Percentiles rank a stretch among this genome's conserved stretches.
Evolutionary conservation across 2,329 filamentous ascomycete species (phyloP).

Genomic region (Huntiella decipiens): DNA sequence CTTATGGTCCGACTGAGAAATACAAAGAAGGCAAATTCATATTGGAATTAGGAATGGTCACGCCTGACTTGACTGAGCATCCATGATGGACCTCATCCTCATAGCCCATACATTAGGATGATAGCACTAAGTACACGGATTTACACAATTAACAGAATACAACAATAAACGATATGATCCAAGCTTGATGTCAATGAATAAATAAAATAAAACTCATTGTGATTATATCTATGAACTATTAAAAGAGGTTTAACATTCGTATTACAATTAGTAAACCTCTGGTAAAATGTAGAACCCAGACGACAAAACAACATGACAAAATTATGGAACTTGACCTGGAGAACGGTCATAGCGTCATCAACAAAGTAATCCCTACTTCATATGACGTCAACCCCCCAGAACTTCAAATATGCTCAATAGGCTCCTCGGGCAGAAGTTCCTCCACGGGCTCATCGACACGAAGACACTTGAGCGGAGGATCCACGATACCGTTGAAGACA

Average conservation of each 20-base stretch:
- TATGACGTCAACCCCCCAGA: not conserved
- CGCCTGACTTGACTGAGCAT: not conserved
- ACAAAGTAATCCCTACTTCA: not conserved
- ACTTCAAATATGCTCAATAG: conserved; percentile 47
- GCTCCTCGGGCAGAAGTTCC: conserved; percentile 61
- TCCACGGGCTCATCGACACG: conserved; percentile 34
- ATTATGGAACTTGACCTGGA: not conserved
- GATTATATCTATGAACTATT: too few species aligned
- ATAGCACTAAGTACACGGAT: too few species aligned
- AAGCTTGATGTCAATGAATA: too few species aligned
- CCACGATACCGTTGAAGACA: conserved; percentile 85
- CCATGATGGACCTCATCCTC: not conserved
- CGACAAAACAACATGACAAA: not conserved
- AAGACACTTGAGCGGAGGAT: conserved; percentile 57
- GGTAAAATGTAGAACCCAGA: not conserved
- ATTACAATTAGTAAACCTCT: too few species aligned
- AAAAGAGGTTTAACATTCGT: too few species aligned
- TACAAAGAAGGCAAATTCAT: conserved; percentile 99
- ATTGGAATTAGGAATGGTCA: conserved; percentile 69
- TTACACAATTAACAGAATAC: too few species aligned
- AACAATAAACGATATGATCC: too few species aligned
- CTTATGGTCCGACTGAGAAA: conserved; percentile 78
- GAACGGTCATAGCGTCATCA: not conserved
- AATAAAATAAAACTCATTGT: too few species aligned
- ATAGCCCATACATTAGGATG: too few species aligned